Evolutionary conservation across 1,284 basidiomycete species (phyloP), one percentile per base, ranked within the genome.

Genomic region (Ustilago curta): DNA sequence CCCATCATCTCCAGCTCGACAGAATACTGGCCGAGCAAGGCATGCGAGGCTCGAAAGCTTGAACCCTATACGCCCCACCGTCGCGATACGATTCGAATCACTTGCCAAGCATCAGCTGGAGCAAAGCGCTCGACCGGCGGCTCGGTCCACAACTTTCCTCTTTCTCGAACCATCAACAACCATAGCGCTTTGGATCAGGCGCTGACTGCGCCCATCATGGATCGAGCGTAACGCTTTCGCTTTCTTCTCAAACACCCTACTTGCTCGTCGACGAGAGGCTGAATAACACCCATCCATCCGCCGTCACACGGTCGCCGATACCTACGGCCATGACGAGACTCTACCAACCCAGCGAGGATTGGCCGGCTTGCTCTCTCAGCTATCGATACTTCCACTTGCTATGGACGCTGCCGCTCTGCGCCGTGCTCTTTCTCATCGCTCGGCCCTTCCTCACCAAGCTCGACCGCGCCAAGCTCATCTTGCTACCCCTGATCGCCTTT

Each of bases 401-500:
- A 12, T 79, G 76, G 72, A 81, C 79, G 5, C 32, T 82, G 2
- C 80, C 80, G 21, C 70, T 73, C n/a, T 72, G 72, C 35, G 27
- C 56, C 6, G 37, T 74, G 35, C 76, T 81, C 50, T 78, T 53
- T 43, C 44, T 71, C 31, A 43, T 79, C 42, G 58, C 70, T 6
- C 48, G 70, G 21, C 80, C 80, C 0, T 78, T 82, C 47, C 70
- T 80, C 21, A 81, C 79, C 44, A 59, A 59, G 27, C 61, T 82
- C 27, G 80, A 82, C 39, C 60, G 63, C n/a, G 68, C 70, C 39
- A 81, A 81, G 59, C 73, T 82, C 32, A 60, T 75, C 40, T 39
- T 82, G 18, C 70, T 82, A 0, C 79, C 80, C 43, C 60, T 71
- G 53, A 77, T 82, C 40, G 80, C 80, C 1, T 79, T 82, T 31